Conservation (phyloP, 1,284 basidiomycete species). For the Phlebopus sp. region DNA sequence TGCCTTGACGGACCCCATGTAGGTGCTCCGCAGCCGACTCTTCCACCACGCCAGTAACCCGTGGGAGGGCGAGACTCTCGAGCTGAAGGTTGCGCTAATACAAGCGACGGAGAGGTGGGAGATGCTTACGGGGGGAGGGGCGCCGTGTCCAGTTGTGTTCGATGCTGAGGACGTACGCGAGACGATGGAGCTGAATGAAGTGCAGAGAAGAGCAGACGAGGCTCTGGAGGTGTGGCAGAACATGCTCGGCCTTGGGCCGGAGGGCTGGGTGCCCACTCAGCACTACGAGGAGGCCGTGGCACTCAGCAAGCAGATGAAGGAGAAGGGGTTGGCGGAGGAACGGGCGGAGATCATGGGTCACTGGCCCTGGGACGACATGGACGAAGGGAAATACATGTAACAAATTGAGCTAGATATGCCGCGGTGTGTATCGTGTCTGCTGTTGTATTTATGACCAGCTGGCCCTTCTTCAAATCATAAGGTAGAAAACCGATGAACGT, state of each 20-base stretch:
- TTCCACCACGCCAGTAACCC: constrained; percentile 33
- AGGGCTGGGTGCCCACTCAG: constrained; percentile 42
- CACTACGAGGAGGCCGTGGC: constrained; percentile 39
- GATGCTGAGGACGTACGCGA: constrained; percentile 38
- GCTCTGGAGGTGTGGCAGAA: constrained; percentile 23
- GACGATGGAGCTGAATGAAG: constrained; percentile 3
- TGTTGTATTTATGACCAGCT: no score
- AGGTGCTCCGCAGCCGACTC: constrained; percentile 35
- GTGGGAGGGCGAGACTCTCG: constrained; percentile 48
- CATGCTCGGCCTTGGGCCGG: constrained; percentile 34
- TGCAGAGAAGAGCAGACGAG: no score
- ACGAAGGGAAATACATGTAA: constrained; percentile 38
- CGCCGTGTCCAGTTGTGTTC: constrained; percentile 46
- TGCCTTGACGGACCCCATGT: constrained; percentile 35
- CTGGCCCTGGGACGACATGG: constrained; percentile 48
- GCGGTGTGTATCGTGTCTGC: no score
- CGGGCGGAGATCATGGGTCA: constrained; percentile 34
- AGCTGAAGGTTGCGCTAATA: constrained; percentile 41
- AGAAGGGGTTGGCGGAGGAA: constrained; percentile 28
- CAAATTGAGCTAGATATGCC: no score
- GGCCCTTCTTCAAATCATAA: no score
- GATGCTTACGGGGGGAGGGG: constrained; percentile 33
- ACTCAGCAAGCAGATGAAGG: constrained; percentile 34
- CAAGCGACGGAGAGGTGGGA: constrained; percentile 38
- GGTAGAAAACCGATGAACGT: no score